These are phyloP conservation scores for Priceomyces fermenticarens DNA, from an alignment of 805 yeast species.

Conservation along the genomic window DNA sequence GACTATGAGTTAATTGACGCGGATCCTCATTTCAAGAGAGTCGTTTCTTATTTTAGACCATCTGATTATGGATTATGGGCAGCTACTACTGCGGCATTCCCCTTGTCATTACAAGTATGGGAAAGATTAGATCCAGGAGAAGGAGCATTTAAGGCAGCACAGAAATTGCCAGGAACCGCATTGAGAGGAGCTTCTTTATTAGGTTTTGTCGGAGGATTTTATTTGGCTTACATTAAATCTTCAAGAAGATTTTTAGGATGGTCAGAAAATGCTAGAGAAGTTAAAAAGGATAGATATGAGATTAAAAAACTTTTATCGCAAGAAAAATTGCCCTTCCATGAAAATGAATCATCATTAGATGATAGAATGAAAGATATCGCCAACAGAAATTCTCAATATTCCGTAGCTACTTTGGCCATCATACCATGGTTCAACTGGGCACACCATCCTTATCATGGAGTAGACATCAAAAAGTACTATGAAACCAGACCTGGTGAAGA, in stretches of 20 bases:
- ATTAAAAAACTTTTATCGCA: slow-evolving; percentile 61
- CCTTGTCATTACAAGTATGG: slow-evolving; percentile 39
- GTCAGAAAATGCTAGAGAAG: slow-evolving; percentile 70
- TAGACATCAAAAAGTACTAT: slow-evolving; percentile 59
- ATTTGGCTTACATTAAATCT: slow-evolving; percentile 64
- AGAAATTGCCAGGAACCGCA: slow-evolving; percentile 51
- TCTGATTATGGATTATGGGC: slow-evolving; percentile 58
- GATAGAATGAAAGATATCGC: slow-evolving; percentile 73
- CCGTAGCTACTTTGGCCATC: slow-evolving; percentile 56
- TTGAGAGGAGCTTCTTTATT: slow-evolving; percentile 59
- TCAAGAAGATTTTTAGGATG: slow-evolving; percentile 75
- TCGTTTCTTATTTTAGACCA: slow-evolving; percentile 67
- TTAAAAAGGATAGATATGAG: slow-evolving; percentile 68
- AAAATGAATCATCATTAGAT: slow-evolving; percentile 50
- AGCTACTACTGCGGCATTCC: slow-evolving; percentile 39
- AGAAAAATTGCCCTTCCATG: slow-evolving; percentile 67
- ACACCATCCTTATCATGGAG: slow-evolving; percentile 79
- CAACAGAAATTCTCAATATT: slow-evolving; percentile 72
- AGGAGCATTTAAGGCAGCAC: slow-evolving; percentile 43
- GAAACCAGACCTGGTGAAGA: slow-evolving; percentile 59
- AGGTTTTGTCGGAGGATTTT: slow-evolving; percentile 73
- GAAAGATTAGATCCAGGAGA: slow-evolving; percentile 41
- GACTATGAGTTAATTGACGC: slow-evolving; percentile 60
- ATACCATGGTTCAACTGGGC: slow-evolving; percentile 84
- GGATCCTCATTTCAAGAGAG: slow-evolving; percentile 75